Conservation (phyloP, 2,329 filamentous ascomycete genomes). For the Emergomyces africanus region DNA sequence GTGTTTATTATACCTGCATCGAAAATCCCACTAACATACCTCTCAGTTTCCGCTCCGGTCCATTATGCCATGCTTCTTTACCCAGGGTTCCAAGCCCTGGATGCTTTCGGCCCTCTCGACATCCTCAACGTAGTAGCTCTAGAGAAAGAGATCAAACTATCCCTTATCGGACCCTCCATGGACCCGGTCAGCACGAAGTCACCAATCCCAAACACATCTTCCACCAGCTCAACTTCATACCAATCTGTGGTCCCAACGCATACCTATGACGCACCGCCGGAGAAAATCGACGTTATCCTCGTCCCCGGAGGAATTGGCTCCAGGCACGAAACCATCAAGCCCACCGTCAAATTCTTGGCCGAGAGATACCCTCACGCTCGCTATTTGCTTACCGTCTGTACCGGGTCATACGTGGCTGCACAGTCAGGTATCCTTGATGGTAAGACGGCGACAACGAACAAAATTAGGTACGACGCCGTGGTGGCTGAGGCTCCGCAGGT, state of each 20-base stretch:
- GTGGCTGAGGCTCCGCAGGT: conserved; percentile 38
- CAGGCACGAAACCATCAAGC: conserved; percentile 18
- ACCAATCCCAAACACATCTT: conserved; percentile 8
- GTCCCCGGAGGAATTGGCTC: conserved; percentile 50
- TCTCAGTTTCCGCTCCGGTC: background rate
- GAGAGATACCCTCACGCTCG: conserved; percentile 36
- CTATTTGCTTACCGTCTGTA: conserved; percentile 54
- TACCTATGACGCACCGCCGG: conserved; percentile 41
- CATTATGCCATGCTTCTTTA: conserved; percentile 21
- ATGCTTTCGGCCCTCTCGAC: conserved; percentile 36
- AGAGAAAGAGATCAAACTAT: conserved; percentile 14
- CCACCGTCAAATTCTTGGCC: conserved; percentile 36
- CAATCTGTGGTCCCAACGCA: conserved; percentile 37
- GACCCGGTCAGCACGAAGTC: conserved; percentile 21
- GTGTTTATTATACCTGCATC: background rate
- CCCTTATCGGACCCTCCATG: conserved; percentile 20
- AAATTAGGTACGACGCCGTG: conserved; percentile 41
- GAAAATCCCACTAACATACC: background rate
- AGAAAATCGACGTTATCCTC: conserved; percentile 48
- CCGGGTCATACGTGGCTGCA: conserved; percentile 48
- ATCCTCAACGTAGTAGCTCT: conserved; percentile 26
- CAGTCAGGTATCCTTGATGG: conserved; percentile 48
- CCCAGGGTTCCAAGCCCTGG: conserved; percentile 31
- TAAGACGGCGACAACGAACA: conserved; percentile 53
- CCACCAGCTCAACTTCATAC: conserved; percentile 16